Percentiles rank a stretch among this genome's conserved stretches.
phyloP scores from a whole-genome alignment of 371 early-diverging fungal species.

The Mortierella sp. region DNA sequence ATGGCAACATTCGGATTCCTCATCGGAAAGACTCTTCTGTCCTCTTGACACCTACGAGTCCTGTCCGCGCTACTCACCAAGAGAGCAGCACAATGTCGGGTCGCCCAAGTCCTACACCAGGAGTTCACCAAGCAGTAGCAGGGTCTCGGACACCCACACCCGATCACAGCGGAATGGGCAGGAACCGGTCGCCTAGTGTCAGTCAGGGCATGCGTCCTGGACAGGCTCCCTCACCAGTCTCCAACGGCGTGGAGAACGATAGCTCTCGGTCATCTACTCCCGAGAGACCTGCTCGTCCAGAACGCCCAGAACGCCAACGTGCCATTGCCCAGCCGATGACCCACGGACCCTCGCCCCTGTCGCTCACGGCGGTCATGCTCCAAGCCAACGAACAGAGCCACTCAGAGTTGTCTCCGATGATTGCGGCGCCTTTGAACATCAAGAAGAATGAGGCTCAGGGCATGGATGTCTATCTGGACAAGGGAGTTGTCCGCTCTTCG shows the following conservation, averaged over 20 bases:
- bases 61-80: slow-evolving; percentile 1
- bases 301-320: slow-evolving; percentile 57
- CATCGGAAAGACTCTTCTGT: slow-evolving; percentile 47
- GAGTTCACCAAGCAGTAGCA: slow-evolving; percentile 24
- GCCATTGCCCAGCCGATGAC: slow-evolving; percentile 48
- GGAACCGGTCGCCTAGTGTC: slow-evolving; percentile 45
- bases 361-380: slow-evolving; percentile 29
- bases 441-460: slow-evolving; percentile 58
- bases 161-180: slow-evolving; percentile 37
- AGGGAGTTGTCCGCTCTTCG: slow-evolving; percentile 59
- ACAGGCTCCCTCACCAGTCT: slow-evolving; percentile 33
- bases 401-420: background rate
- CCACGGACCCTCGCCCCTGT: slow-evolving; percentile 48
- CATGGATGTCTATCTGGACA: slow-evolving; percentile 53
- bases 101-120: slow-evolving; percentile 25
- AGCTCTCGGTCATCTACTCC: slow-evolving; percentile 33
- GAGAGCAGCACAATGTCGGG: slow-evolving; percentile 15
- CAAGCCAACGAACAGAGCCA: slow-evolving; percentile 13
- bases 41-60: slow-evolving; percentile 32
- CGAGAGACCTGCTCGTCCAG: slow-evolving; percentile 60
- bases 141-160: slow-evolving; percentile 42
- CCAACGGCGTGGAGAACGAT: slow-evolving; percentile 21
- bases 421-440: slow-evolving; percentile 37
- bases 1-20: slow-evolving; percentile 38
- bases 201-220: slow-evolving; percentile 41